phyloP scores from a whole-genome alignment of 2,329 filamentous ascomycete genomes.

The Arthrobotrys pseudoclavata region DNA sequence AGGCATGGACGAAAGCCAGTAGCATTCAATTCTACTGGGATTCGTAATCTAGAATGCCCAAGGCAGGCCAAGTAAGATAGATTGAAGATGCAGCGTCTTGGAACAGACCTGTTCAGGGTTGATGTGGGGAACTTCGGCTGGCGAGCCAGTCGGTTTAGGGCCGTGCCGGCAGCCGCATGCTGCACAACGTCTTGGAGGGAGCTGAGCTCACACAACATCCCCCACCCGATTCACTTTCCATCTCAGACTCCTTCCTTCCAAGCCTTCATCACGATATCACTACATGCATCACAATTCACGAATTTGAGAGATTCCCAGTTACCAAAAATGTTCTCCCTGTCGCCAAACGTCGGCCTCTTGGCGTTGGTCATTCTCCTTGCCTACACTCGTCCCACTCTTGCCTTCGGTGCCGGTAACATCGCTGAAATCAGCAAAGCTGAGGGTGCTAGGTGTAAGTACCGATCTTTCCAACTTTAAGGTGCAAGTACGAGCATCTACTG shows the following conservation, averaged over 20 bases:
- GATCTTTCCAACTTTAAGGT: not conserved
- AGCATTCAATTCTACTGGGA: not conserved
- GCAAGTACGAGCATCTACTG: not conserved
- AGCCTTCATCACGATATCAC: slow-evolving; percentile 2
- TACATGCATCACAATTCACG: slow-evolving; percentile 1
- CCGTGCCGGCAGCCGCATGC: not conserved
- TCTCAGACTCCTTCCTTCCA: slow-evolving; percentile 4
- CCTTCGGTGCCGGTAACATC: slow-evolving; percentile 91
- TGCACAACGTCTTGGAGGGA: slow-evolving; percentile 12
- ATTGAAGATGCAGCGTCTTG: not conserved
- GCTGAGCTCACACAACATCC: slow-evolving; percentile 3
- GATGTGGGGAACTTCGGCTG: slow-evolving; percentile 28
- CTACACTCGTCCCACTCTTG: slow-evolving; percentile 77
- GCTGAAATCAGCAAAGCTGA: slow-evolving; percentile 83
- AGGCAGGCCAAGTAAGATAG: not conserved
- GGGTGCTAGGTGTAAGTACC: slow-evolving; percentile 79
- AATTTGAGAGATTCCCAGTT: slow-evolving; percentile 1
- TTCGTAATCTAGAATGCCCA: not conserved
- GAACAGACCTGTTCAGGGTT: slow-evolving; percentile 4
- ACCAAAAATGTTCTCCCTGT: slow-evolving; percentile 41
- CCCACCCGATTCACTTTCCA: slow-evolving; percentile 4
- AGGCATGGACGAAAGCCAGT: not conserved
- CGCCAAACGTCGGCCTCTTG: slow-evolving; percentile 66
- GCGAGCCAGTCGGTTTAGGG: not conserved
- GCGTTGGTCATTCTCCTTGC: slow-evolving; percentile 75